A percentile compares a stretch with the other conserved stretches of the same genome.
Conservation (phyloP, 2,329 filamentous ascomycete genomes). For the Rutstroemia sydowiana region DNA sequence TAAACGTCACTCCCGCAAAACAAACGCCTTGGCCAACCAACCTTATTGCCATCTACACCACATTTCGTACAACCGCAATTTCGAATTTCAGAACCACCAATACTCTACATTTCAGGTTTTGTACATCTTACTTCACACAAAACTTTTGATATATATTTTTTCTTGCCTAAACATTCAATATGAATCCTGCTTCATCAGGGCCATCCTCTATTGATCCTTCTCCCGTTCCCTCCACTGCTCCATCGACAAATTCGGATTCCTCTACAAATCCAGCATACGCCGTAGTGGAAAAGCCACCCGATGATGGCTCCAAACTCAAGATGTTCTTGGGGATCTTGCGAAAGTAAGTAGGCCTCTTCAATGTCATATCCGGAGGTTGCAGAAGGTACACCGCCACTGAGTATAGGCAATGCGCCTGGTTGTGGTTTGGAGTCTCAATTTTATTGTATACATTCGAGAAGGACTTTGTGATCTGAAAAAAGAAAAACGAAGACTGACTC, state of each 20-base stretch:
- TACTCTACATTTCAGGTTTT: background rate
- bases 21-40: background rate
- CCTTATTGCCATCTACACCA: background rate
- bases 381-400: slow-evolving; percentile 13
- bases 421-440: background rate
- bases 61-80: slow-evolving; percentile 2
- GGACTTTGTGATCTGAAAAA: background rate
- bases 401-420: slow-evolving; percentile 3
- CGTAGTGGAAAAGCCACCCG: slow-evolving; percentile 48
- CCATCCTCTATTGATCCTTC: slow-evolving; percentile 21
- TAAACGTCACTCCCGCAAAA: background rate
- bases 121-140: background rate
- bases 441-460: background rate
- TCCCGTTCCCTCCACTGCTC: slow-evolving; percentile 21
- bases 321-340: slow-evolving; percentile 82
- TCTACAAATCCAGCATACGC: slow-evolving; percentile 15
- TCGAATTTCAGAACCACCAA: background rate
- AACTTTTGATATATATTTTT: background rate
- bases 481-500: background rate
- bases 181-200: slow-evolving; percentile 27
- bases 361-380: background rate
- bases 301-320: slow-evolving; percentile 81
- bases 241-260: slow-evolving; percentile 22
- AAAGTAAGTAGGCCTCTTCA: slow-evolving; percentile 53
- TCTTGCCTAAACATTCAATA: slow-evolving; percentile 8